These are phyloP conservation scores for Geotrichum aggregatum DNA, from an alignment of 1,139 yeast genomes.

Conservation along the genomic window DNA sequence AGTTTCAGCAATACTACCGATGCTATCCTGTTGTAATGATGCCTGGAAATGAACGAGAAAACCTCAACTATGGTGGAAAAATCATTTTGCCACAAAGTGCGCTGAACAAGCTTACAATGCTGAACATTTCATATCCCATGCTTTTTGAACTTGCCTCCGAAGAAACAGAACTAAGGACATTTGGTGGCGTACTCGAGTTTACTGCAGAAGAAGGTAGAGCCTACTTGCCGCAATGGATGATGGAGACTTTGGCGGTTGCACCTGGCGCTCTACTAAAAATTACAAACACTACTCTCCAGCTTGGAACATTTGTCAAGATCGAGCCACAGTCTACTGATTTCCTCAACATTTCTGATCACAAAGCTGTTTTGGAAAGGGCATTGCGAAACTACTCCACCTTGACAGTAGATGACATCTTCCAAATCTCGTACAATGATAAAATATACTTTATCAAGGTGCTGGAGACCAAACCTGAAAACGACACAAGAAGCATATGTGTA, in stretches of 20 bases:
- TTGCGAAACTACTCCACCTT: slow-evolving; percentile 84
- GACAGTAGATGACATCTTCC: slow-evolving; percentile 80
- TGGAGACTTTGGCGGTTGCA: slow-evolving; percentile 64
- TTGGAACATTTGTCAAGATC: slow-evolving; percentile 83
- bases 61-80: slow-evolving; percentile 93
- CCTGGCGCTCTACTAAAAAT: slow-evolving; percentile 81
- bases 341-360: slow-evolving; percentile 89
- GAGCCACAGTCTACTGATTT: slow-evolving; percentile 95
- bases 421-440: slow-evolving; percentile 77
- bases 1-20: slow-evolving; percentile 77
- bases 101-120: slow-evolving; percentile 76
- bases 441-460: slow-evolving; percentile 76
- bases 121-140: slow-evolving; percentile 94
- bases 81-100: slow-evolving; percentile 93
- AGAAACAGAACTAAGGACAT: slow-evolving; percentile 56
- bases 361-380: slow-evolving; percentile 91
- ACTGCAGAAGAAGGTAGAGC: slow-evolving; percentile 96
- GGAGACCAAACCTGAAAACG: slow-evolving; percentile 78
- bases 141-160: slow-evolving; percentile 75
- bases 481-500: slow-evolving; percentile 70
- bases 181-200: slow-evolving; percentile 93
- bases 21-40: slow-evolving; percentile 90
- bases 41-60: slow-evolving; percentile 75
- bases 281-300: slow-evolving; percentile 67
- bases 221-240: slow-evolving; percentile 96